A percentile compares a stretch with the other conserved stretches of the same genome.
Conservation (phyloP, 140 eudicot species). For the Bidens hawaiensis region DNA sequence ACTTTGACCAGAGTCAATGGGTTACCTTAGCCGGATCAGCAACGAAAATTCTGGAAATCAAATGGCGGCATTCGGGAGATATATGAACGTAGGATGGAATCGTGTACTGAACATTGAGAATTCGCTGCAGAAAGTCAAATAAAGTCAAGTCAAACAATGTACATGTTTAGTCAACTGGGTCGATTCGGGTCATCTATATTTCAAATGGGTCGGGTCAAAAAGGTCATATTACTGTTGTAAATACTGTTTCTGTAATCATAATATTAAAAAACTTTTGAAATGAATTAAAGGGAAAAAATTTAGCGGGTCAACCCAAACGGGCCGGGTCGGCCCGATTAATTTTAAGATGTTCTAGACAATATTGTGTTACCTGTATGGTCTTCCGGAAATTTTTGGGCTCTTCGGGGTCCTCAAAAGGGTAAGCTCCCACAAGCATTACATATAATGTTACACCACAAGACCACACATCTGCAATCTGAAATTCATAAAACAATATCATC, state of each 20-base stretch:
- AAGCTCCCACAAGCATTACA: constrained; percentile 95
- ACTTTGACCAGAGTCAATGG: neutral
- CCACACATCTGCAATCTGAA: constrained; percentile 97
- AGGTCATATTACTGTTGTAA: no score
- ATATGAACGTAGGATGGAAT: constrained; percentile 85
- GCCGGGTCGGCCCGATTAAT: neutral
- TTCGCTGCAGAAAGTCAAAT: constrained; percentile 77
- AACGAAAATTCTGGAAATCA: constrained; percentile 82
- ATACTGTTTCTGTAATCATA: no score
- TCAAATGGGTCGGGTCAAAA: neutral
- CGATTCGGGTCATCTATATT: neutral
- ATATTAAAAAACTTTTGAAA: no score
- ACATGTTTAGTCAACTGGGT: constrained; percentile 17
- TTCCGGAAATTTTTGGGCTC: constrained; percentile 91
- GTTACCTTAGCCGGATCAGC: constrained; percentile 89
- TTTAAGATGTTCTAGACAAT: neutral
- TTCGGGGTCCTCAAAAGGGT: constrained; percentile 95
- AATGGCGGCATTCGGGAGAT: constrained; percentile 84
- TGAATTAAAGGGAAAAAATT: neutral
- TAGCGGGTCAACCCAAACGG: no score
- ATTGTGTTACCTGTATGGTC: constrained; percentile 68
- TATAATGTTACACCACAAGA: constrained; percentile 97
- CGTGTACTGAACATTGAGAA: constrained; percentile 80
- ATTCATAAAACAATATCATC: constrained; percentile 6
- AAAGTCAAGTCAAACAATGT: constrained; percentile 14